phyloP scores from a whole-genome alignment of 768 basidiomycete species.

The Rhizopogon vesiculosus region DNA sequence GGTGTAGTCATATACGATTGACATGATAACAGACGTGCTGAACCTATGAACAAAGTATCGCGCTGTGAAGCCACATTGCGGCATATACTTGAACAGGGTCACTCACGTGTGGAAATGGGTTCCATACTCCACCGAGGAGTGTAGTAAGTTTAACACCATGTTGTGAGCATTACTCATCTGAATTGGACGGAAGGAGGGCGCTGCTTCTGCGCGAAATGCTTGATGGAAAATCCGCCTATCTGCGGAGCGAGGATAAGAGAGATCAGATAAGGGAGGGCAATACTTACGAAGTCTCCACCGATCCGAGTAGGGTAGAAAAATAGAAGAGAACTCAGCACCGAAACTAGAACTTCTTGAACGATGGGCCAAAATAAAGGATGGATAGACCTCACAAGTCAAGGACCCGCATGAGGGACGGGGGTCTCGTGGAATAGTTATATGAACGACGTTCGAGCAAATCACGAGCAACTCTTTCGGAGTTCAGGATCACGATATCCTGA shows the following conservation, averaged over 20 bases:
- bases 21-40: conserved; percentile 17
- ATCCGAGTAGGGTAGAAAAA: conserved; percentile 23
- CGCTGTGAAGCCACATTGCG: neutral
- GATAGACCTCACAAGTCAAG: conserved; percentile 13
- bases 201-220: conserved; percentile 25
- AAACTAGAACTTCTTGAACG: conserved; percentile 10
- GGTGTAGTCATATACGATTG: conserved; percentile 21
- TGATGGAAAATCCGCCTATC: conserved; percentile 31
- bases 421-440: no score
- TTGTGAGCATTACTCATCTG: conserved; percentile 29
- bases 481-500: no score
- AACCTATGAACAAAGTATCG: conserved; percentile 7
- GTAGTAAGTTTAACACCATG: conserved; percentile 22
- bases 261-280: neutral
- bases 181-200: conserved; percentile 23
- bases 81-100: neutral
- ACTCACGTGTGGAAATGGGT: conserved; percentile 19
- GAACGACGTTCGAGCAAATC: no score
- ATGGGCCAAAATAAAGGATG: neutral
- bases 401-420: conserved; percentile 9
- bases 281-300: no score
- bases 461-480: no score
- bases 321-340: conserved; percentile 18
- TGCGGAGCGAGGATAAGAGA: neutral
- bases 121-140: conserved; percentile 15